Conservation (phyloP, 2,329 filamentous ascomycete species). For the Exophiala bonariae region DNA sequence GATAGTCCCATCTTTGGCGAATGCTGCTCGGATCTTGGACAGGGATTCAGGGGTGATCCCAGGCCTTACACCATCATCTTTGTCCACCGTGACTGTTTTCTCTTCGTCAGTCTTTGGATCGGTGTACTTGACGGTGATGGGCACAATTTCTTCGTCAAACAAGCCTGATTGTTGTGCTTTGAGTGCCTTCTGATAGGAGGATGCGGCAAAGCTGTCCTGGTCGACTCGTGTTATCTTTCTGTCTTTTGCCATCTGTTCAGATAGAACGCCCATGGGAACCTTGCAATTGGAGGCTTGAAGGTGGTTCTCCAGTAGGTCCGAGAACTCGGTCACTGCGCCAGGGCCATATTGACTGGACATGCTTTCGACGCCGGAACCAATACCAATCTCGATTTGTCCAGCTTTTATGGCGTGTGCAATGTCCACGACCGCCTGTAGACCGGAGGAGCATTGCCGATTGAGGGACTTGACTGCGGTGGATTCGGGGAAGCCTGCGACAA, state of each 20-base stretch:
- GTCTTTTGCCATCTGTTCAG: slow-evolving; percentile 92
- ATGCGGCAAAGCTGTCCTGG: slow-evolving; percentile 93
- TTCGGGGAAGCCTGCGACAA: slow-evolving; percentile 89
- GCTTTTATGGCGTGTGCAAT: slow-evolving; percentile 87
- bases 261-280: slow-evolving; percentile 92
- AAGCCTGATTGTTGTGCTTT: slow-evolving; percentile 85
- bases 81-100: slow-evolving; percentile 76
- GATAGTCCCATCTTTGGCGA: slow-evolving; percentile 87
- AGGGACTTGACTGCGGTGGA: slow-evolving; percentile 79
- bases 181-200: slow-evolving; percentile 85
- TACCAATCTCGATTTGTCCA: slow-evolving; percentile 93
- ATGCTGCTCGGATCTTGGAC: slow-evolving; percentile 86
- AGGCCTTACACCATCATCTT: slow-evolving; percentile 83
- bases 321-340: slow-evolving; percentile 86
- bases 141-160: slow-evolving; percentile 88
- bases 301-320: slow-evolving; percentile 78
- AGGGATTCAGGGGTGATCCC: slow-evolving; percentile 86
- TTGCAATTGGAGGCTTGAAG: slow-evolving; percentile 91
- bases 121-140: slow-evolving; percentile 81
- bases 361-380: slow-evolving; percentile 94
- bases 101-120: slow-evolving; percentile 88
- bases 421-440: slow-evolving; percentile 88
- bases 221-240: slow-evolving; percentile 67
- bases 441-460: slow-evolving; percentile 93
- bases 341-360: slow-evolving; percentile 94